A percentile compares a stretch with the other conserved stretches of the same genome.
Evolutionary conservation across 441 rosid species (phyloP).

Genomic region (Isatis lusitanica): DNA sequence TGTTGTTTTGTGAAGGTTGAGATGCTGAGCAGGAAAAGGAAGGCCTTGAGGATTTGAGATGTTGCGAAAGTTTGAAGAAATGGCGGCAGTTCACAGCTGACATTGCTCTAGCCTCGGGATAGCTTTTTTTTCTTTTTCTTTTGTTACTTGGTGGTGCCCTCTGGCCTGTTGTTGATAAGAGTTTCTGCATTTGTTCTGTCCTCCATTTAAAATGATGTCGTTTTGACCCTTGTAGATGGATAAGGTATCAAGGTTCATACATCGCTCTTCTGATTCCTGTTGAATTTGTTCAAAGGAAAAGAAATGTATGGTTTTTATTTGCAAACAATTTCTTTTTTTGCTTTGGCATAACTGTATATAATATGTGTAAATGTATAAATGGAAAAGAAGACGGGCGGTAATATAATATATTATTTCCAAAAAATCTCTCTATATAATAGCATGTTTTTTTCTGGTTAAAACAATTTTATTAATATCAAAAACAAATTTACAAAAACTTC

Average conservation of each 20-base stretch:
- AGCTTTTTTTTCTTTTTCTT: not conserved
- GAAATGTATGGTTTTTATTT: no score
- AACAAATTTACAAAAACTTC: no score
- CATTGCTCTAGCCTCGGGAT: conserved; percentile 40
- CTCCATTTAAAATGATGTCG: not conserved
- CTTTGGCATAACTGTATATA: no score
- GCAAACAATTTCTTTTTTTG: no score
- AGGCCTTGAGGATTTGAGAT: conserved; percentile 34
- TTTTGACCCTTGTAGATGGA: not conserved
- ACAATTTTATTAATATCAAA: no score
- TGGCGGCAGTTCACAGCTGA: conserved; percentile 59
- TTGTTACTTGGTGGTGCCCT: not conserved
- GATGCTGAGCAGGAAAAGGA: conserved; percentile 53
- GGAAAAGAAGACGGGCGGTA: no score
- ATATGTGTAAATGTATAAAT: no score
- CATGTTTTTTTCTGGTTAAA: no score
- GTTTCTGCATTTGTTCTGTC: not conserved
- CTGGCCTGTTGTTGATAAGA: conserved; percentile 12
- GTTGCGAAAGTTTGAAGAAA: conserved; percentile 33
- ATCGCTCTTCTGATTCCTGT: not conserved
- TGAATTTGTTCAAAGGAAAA: not conserved
- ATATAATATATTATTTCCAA: no score
- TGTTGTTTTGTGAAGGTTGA: conserved; percentile 69
- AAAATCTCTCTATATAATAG: no score
- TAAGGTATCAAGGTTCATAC: conserved; percentile 4